Evolutionary conservation across 1,284 basidiomycete species (phyloP), one percentile per base, ranked within the genome.

Genomic region (Naganishia sp.): DNA sequence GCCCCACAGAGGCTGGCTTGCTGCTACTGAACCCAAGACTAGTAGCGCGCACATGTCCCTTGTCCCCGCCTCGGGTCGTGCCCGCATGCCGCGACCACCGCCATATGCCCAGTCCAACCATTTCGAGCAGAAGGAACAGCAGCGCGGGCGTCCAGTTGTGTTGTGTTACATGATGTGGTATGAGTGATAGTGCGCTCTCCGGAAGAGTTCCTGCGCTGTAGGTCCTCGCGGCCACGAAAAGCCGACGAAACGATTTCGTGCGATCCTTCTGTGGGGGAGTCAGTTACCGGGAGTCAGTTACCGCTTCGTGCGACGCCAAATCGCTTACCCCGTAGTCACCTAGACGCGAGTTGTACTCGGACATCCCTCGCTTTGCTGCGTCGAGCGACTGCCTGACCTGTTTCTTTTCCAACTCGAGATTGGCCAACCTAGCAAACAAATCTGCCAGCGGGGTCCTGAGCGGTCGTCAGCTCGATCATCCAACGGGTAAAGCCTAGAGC

Each of bases 361-460:
- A 21, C 51, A 72, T 46, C 13, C 67, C 68, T 42, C 49, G 64
- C 18, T 60, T 52, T 21, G 71, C 63, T 17, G 49, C 55, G 21
- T 71, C 67, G 35, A 72, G 67, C 35, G 68, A 67, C 6, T 21
- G 61, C 17, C 64, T 39, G 2, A 71, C 51, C 43, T 68, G 66
- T 31, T 67, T 64, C 21, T 69, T 61, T 31, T 72, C 70, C 9
- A 65, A 52, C 35, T 72, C 71, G 45, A 72, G 66, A 47, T 70
- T 71, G n/a, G 68, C 69, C 35, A 72, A 55, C 23, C 68, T 65
- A 7, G 68, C 66, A 11, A 65, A 65, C 17, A 72, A 58, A 49
- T 72, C 71, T 25, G 58, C 58, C 0, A 72, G 57, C 6, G 70
- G 68, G n/a, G 62, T 58, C n/a, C 70, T 72, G 41, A 23, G 18